A percentile compares a stretch with the other conserved stretches of the same genome.
Conservation (phyloP, 345 rosid species). For the Toxicodendron radicans region DNA sequence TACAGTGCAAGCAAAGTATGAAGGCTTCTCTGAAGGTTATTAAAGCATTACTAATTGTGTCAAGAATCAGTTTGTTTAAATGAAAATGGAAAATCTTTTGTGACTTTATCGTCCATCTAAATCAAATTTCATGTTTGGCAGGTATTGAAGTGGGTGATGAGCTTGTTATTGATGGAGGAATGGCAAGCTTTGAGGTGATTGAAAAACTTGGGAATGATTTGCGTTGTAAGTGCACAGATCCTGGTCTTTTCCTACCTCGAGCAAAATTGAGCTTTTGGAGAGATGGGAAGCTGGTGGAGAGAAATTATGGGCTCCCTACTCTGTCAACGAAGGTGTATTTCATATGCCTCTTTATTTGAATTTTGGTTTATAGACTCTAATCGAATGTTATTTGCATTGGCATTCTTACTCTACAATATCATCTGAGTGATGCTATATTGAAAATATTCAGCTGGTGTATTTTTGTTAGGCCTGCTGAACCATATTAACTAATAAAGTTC, state of each 20-base stretch:
- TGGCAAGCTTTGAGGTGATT: conserved; percentile 68
- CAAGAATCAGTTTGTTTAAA: not conserved
- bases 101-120: not conserved
- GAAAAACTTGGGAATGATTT: conserved; percentile 58
- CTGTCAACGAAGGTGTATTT: conserved; percentile 54
- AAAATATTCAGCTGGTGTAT: not conserved
- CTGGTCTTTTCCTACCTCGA: conserved; percentile 66
- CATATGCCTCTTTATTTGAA: not conserved
- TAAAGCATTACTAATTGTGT: not conserved
- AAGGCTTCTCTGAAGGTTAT: conserved; percentile 68
- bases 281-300: conserved; percentile 52
- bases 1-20: conserved; percentile 62
- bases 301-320: conserved; percentile 48
- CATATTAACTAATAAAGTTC: not conserved
- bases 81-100: not conserved
- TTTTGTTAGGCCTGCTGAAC: not conserved
- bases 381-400: not conserved
- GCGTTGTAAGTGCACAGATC: conserved; percentile 62
- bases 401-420: not conserved
- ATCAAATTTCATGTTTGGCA: conserved; percentile 21
- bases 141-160: conserved; percentile 72
- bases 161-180: conserved; percentile 72
- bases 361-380: not conserved
- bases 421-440: not conserved
- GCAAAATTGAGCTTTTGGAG: conserved; percentile 79